Evolutionary conservation across 768 basidiomycete species (phyloP).

Genomic region (Vararia minispora): DNA sequence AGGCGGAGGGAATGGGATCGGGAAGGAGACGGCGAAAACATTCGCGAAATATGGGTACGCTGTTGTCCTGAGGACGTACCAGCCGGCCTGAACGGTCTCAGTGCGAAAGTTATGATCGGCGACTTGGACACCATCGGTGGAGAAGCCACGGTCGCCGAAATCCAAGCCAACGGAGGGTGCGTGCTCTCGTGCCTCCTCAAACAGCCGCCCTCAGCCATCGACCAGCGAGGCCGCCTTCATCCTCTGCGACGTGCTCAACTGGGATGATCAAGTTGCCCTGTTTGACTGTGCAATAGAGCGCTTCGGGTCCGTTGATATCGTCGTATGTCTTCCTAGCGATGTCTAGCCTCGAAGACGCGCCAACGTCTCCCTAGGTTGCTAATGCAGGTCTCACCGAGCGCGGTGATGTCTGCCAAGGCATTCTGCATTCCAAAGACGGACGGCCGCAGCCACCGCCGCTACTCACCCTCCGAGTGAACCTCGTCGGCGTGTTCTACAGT

Average conservation of each 20-base stretch:
- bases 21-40: conserved; percentile 15
- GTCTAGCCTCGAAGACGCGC: background rate
- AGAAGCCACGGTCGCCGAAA: conserved; percentile 5
- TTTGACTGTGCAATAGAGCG: conserved; percentile 19
- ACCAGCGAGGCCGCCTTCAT: conserved; percentile 8
- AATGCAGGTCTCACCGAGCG: conserved; percentile 14
- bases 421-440: conserved; percentile 12
- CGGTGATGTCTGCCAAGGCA: background rate
- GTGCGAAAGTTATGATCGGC: conserved; percentile 13
- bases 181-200: background rate
- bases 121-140: conserved; percentile 6
- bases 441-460: conserved; percentile 19
- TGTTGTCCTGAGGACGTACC: background rate
- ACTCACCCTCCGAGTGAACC: conserved; percentile 20
- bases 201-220: background rate
- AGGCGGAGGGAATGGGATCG: conserved; percentile 20
- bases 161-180: conserved; percentile 13
- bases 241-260: conserved; percentile 15
- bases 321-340: conserved; percentile 14
- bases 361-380: conserved; percentile 9
- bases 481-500: conserved; percentile 22
- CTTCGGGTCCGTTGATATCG: conserved; percentile 21
- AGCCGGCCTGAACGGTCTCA: background rate
- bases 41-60: conserved; percentile 16
- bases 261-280: conserved; percentile 19